Evolutionary conservation across 164 flowering plant genomes (phyloP).

Genomic region (Platanus orientalis): DNA sequence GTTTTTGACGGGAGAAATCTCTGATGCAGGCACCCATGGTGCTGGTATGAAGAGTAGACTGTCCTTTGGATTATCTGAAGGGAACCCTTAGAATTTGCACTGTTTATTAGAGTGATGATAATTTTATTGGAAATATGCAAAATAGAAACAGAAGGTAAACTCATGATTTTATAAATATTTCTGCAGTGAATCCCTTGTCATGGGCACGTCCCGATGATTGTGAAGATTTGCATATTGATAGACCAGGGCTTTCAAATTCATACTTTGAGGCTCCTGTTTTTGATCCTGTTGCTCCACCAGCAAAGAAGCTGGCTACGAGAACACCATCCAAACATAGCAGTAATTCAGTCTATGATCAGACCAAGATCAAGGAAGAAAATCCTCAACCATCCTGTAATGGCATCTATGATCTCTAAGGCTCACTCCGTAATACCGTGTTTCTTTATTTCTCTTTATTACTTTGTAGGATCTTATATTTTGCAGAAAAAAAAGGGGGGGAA

Average conservation of each 20-base stretch:
- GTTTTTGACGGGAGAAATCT: neutral
- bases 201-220: neutral
- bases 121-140: neutral
- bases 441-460: neutral
- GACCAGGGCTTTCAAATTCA: neutral
- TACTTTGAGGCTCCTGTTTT: constrained; percentile 10
- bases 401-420: neutral
- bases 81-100: neutral
- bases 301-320: constrained; percentile 19
- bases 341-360: neutral
- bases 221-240: neutral
- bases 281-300: constrained; percentile 18
- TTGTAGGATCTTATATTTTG: neutral
- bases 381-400: neutral
- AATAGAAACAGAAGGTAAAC: neutral
- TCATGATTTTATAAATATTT: neutral
- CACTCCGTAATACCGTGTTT: neutral
- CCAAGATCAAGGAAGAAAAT: neutral
- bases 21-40: neutral
- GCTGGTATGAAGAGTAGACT: neutral
- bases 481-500: neutral
- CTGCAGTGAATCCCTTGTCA: neutral
- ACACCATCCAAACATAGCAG: neutral
- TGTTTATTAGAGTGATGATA: neutral
- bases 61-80: neutral